Conservation (phyloP, 805 yeast species). For the Ascoidea rubescens region DNA sequence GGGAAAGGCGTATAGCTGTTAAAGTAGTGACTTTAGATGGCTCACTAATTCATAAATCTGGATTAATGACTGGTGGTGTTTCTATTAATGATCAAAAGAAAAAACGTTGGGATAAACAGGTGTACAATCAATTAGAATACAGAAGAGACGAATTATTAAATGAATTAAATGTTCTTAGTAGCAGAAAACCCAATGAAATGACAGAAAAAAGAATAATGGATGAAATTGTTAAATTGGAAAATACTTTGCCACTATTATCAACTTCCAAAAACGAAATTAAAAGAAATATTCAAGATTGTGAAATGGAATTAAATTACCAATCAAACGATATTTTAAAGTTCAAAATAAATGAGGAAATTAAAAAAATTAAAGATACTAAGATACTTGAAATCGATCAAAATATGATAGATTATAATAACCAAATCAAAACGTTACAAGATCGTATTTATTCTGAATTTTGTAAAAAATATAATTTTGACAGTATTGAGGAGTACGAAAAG, state of each 20-base stretch:
- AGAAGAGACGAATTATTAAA: slow-evolving; percentile 36
- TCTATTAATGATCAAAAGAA: slow-evolving; percentile 29
- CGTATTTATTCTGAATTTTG: slow-evolving; percentile 40
- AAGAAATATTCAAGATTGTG: slow-evolving; percentile 33
- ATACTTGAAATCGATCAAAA: slow-evolving; percentile 9
- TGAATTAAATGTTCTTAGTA: slow-evolving; percentile 29
- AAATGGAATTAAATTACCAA: slow-evolving; percentile 16
- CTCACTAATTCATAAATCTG: slow-evolving; percentile 68
- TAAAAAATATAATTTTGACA: slow-evolving; percentile 32
- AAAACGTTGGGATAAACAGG: slow-evolving; percentile 61
- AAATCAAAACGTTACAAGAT: slow-evolving; percentile 14
- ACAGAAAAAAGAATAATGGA: slow-evolving; percentile 42
- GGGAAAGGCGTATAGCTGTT: slow-evolving; percentile 43
- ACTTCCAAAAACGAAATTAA: slow-evolving; percentile 28
- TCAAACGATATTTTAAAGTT: slow-evolving; percentile 6
- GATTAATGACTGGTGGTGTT: slow-evolving; percentile 87
- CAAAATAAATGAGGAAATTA: slow-evolving; percentile 14
- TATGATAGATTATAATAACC: slow-evolving; percentile 5
- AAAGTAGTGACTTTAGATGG: slow-evolving; percentile 79
- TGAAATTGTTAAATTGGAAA: slow-evolving; percentile 36
- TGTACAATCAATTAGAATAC: slow-evolving; percentile 37
- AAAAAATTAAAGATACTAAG: slow-evolving; percentile 11
- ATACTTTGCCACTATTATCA: slow-evolving; percentile 29
- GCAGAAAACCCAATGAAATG: slow-evolving; percentile 36
- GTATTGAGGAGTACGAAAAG: slow-evolving; percentile 56